These are phyloP conservation scores for Claviceps sp. DNA, from an alignment of 2,329 filamentous ascomycete species.

Conservation along the genomic window DNA sequence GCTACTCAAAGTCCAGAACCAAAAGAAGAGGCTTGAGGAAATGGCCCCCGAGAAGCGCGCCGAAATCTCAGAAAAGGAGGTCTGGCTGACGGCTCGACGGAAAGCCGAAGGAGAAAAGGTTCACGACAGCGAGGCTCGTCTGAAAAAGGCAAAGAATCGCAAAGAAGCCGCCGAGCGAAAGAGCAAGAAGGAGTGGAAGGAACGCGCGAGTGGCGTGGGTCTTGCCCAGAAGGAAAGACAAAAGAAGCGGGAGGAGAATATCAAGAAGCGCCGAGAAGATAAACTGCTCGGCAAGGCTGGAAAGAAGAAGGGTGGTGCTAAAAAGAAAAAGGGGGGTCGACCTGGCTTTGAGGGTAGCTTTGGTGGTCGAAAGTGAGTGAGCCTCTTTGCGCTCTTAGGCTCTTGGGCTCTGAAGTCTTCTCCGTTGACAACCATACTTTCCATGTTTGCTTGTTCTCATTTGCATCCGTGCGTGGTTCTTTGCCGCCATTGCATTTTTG, in stretches of 20 bases:
- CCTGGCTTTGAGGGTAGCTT: constrained; percentile 61
- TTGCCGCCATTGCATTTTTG: background rate
- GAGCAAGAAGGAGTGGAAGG: constrained; percentile 79
- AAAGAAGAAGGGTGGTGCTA: constrained; percentile 39
- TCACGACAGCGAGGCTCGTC: constrained; percentile 67
- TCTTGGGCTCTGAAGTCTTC: background rate
- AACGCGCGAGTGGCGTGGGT: constrained; percentile 57
- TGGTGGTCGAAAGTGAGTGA: constrained; percentile 33
- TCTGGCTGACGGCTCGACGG: constrained; percentile 84
- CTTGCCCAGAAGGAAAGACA: constrained; percentile 68
- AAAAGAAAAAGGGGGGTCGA: constrained; percentile 37
- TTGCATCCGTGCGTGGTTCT: background rate
- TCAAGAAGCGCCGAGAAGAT: constrained; percentile 60
- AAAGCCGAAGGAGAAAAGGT: constrained; percentile 82
- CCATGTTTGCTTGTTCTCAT: background rate
- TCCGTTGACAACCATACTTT: background rate
- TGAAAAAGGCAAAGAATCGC: constrained; percentile 91
- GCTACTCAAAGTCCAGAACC: constrained; percentile 73
- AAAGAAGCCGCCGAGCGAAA: constrained; percentile 84
- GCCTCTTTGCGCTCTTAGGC: no score
- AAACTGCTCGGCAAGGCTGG: constrained; percentile 47
- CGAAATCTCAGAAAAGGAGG: constrained; percentile 84
- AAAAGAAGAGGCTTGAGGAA: constrained; percentile 63
- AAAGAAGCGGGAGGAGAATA: constrained; percentile 69
- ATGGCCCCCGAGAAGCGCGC: constrained; percentile 71